Evolutionary conservation across 495 filamentous ascomycete genomes (phyloP).

Genomic region (Hamigera avellanea): DNA sequence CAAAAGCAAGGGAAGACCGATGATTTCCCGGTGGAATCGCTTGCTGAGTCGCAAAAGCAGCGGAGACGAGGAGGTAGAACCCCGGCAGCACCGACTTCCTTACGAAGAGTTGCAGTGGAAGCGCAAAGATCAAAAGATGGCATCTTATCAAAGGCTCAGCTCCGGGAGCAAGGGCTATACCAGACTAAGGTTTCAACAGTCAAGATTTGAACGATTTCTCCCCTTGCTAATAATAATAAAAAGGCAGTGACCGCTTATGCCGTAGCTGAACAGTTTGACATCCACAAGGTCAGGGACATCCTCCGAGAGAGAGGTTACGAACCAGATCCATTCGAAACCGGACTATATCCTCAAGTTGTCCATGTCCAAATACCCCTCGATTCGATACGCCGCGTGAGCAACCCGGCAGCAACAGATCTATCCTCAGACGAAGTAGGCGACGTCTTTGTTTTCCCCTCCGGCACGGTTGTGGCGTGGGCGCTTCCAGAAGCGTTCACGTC

Average conservation of each 20-base stretch:
- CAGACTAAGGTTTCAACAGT: slow-evolving; percentile 26
- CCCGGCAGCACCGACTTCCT: slow-evolving; percentile 41
- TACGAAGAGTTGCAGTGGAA: slow-evolving; percentile 47
- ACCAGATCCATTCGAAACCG: slow-evolving; percentile 48
- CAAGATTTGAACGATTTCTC: background rate
- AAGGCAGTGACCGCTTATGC: slow-evolving; percentile 71
- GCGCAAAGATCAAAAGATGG: slow-evolving; percentile 46
- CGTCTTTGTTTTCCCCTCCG: slow-evolving; percentile 93
- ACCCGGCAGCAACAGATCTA: slow-evolving; percentile 45
- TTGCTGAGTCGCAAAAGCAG: slow-evolving; percentile 21
- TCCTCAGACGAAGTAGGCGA: slow-evolving; percentile 61
- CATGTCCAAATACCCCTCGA: slow-evolving; percentile 49
- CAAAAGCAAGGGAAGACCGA: slow-evolving; percentile 20
- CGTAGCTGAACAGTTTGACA: slow-evolving; percentile 77
- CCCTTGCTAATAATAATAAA: slow-evolving; percentile 15
- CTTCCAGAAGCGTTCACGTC: slow-evolving; percentile 60
- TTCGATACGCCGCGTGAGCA: slow-evolving; percentile 37
- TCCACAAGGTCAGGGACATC: slow-evolving; percentile 58
- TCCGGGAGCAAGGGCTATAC: slow-evolving; percentile 30
- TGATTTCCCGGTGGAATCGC: slow-evolving; percentile 9
- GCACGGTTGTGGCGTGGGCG: slow-evolving; percentile 88
- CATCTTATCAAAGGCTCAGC: slow-evolving; percentile 24
- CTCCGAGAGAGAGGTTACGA: slow-evolving; percentile 59
- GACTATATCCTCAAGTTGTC: slow-evolving; percentile 54
- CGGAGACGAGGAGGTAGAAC: slow-evolving; percentile 33